Evolutionary conservation across 2,329 filamentous ascomycete species (phyloP), one percentile per base, ranked within the genome.

Genomic region (Colletotrichum tabaci): DNA sequence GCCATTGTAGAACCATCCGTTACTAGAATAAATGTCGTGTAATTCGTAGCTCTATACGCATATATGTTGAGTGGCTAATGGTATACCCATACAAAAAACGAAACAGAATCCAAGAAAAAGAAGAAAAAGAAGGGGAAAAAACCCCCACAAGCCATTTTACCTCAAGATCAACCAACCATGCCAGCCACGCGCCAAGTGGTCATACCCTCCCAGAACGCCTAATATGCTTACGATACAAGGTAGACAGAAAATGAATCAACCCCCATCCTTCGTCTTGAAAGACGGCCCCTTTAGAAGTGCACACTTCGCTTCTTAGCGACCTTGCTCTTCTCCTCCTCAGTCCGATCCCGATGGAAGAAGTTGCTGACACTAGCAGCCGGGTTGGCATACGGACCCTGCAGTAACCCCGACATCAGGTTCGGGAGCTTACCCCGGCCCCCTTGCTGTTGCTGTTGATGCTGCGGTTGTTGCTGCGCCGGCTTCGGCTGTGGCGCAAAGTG

Each of bases 261-360:
- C 10, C 47, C 21, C 23, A 4, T 42, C 35, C 8, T 7, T 4
- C 26, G 6, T 16, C 9, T 4, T n/a, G 8, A 16, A 35, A 7
- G 12, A 2, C 61, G n/a, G 1, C 30, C 26, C 7, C 50, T 30
- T 49, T 55, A 86, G 71, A 87, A 86, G 74, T 86, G 82, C 67
- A 82, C 79, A 66, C 85, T 87, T 67, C 84, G 81, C 81, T 87
- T 87, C 81, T 87, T 87, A 67, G 82, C 80, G 61, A 82, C 74
- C 78, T 84, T 82, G 0, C 23, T 12, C 76, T 83, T 83, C 68
- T 81, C 83, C 21, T 81, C 80, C 74, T 84, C 77, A 71, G 82
- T 69, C 74, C 82, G 73, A 76, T 76, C 50, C 76, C 73, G 67
- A 78, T 79, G 76, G 77, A 84, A 83, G 79, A 86, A 87, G 60